Percentiles rank a stretch among this genome's conserved stretches.
Conservation (phyloP, 2,329 filamentous ascomycete species). For the Elsinoe fawcettii region DNA sequence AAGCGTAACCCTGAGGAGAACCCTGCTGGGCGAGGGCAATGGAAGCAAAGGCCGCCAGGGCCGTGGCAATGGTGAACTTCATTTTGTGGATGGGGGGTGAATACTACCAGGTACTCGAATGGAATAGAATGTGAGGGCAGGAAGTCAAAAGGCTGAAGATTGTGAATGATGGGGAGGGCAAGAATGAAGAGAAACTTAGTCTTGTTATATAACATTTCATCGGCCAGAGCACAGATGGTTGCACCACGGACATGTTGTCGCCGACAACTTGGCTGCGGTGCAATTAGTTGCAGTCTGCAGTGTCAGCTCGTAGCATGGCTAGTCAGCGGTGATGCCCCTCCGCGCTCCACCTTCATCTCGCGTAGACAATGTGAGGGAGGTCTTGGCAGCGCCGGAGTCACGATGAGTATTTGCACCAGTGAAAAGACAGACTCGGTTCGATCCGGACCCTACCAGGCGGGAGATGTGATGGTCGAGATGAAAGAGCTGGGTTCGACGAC, state of each 20-base stretch:
- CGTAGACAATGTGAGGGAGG: constrained; percentile 6
- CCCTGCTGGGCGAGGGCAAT: constrained; percentile 19
- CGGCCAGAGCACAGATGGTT: background rate
- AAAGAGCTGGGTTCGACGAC: background rate
- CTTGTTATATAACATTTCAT: background rate
- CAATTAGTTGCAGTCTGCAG: background rate
- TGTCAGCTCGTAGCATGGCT: background rate
- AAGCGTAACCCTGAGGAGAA: constrained; percentile 23
- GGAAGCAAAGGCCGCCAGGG: constrained; percentile 24
- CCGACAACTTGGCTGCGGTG: background rate
- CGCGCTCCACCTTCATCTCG: constrained; percentile 10
- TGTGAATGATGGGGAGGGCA: background rate
- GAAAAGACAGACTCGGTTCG: background rate
- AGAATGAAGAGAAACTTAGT: background rate
- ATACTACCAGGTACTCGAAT: constrained; percentile 8
- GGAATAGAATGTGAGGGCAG: background rate
- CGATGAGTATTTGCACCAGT: constrained; percentile 13
- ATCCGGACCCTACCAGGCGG: background rate
- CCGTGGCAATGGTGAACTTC: constrained; percentile 6
- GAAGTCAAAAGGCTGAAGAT: background rate
- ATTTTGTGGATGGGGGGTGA: background rate
- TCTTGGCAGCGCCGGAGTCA: constrained; percentile 1
- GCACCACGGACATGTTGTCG: constrained; percentile 1
- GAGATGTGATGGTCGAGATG: constrained; percentile 10
- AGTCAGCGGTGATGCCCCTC: constrained; percentile 12